phyloP scores from a whole-genome alignment of 169 alveolate genomes.

The Eimeria mitis region DNA sequence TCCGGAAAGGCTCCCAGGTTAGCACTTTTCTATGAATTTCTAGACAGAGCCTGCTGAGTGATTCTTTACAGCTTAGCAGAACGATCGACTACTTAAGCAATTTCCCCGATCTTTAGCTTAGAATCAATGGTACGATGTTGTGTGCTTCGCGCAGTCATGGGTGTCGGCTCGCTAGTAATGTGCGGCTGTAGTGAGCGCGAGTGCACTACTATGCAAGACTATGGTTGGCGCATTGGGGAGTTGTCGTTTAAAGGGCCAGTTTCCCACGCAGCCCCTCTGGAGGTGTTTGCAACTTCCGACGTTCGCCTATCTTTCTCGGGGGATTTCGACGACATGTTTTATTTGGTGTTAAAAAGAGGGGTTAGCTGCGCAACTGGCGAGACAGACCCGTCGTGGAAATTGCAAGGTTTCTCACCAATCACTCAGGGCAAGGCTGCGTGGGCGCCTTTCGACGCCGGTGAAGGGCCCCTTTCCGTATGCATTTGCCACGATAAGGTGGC shows the following conservation, averaged over 20 bases:
- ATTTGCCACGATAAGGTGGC: conserved; percentile 49
- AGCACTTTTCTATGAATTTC: background rate
- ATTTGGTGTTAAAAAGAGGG: conserved; percentile 21
- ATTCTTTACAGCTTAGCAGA: background rate
- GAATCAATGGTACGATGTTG: background rate
- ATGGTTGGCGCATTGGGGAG: conserved; percentile 59
- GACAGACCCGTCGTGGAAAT: background rate
- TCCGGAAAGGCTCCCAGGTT: conserved; percentile 53
- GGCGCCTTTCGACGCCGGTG: conserved; percentile 25
- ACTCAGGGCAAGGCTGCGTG: conserved; percentile 24
- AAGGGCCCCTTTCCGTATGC: conserved; percentile 50
- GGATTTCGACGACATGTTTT: conserved; percentile 41
- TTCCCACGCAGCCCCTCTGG: background rate
- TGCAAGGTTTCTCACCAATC: conserved; percentile 61
- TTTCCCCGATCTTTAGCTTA: background rate
- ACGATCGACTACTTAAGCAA: background rate
- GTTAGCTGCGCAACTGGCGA: background rate
- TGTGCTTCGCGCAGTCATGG: conserved; percentile 31
- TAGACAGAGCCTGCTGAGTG: background rate
- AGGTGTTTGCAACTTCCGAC: conserved; percentile 29
- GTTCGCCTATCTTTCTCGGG: conserved; percentile 31
- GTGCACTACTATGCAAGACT: conserved; percentile 50
- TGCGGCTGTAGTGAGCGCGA: conserved; percentile 55
- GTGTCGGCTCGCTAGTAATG: background rate
- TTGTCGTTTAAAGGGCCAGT: conserved; percentile 44